Conservation (phyloP, 2,329 filamentous ascomycete species). For the Knufia petricola region DNA sequence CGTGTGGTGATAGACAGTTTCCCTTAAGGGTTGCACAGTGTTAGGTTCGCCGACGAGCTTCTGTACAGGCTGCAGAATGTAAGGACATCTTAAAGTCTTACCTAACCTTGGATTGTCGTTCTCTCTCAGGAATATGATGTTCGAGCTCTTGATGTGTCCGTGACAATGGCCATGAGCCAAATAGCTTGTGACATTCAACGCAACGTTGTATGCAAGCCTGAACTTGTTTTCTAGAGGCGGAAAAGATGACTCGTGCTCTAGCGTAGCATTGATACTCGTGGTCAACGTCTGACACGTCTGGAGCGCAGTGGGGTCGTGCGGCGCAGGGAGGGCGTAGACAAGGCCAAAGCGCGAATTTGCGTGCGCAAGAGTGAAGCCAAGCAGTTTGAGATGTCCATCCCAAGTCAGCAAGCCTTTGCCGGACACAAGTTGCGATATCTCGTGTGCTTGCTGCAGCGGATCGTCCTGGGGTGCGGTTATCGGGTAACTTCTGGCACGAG, state of each 20-base stretch:
- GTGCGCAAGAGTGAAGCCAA: constrained; percentile 28
- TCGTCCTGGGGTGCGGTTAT: constrained; percentile 21
- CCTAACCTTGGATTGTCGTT: constrained; percentile 22
- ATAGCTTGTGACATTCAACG: constrained; percentile 47
- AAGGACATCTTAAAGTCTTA: constrained; percentile 12
- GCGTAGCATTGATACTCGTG: constrained; percentile 19
- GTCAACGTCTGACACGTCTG: constrained; percentile 20
- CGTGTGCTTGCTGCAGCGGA: constrained; percentile 29
- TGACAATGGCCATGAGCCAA: constrained; percentile 49
- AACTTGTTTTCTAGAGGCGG: constrained; percentile 51
- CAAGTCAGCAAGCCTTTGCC: constrained; percentile 16
- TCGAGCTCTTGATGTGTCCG: constrained; percentile 56
- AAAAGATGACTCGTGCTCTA: constrained; percentile 30
- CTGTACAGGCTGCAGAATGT: constrained; percentile 21
- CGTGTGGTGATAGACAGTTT: constrained; percentile 54
- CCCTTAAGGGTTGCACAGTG: constrained; percentile 33
- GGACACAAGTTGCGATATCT: constrained; percentile 7
- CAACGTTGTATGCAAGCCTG: constrained; percentile 50
- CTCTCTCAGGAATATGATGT: constrained; percentile 43
- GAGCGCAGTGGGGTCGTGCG: constrained; percentile 17
- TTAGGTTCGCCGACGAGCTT: constrained; percentile 18
- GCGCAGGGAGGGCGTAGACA: constrained; percentile 21
- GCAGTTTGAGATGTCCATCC: constrained; percentile 30
- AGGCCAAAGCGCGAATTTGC: constrained; percentile 18
- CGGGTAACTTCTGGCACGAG: constrained; percentile 2